These are phyloP conservation scores for Citrullus mucosospermus DNA, from an alignment of 306 rosid species.

Conservation along the genomic window DNA sequence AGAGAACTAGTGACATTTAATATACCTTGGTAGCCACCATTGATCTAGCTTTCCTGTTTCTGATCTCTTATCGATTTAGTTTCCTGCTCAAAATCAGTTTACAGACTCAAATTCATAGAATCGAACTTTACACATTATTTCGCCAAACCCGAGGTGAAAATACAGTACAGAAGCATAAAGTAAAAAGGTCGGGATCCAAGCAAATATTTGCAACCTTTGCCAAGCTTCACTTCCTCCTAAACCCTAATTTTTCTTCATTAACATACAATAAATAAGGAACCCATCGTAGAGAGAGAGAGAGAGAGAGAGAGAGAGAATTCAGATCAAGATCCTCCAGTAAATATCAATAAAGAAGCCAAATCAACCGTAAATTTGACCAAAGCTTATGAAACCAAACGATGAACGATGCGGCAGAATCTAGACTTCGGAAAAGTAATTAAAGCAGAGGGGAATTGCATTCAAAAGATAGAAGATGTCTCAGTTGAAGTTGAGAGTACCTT, in stretches of 20 bases:
- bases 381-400: background rate
- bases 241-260: background rate
- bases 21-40: conserved; percentile 14
- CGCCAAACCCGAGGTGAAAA: background rate
- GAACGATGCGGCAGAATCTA: background rate
- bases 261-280: background rate
- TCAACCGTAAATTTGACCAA: background rate
- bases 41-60: background rate
- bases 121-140: background rate
- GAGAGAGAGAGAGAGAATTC: background rate
- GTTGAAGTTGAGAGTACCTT: background rate
- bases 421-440: background rate
- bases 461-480: background rate
- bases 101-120: background rate
- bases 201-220: background rate
- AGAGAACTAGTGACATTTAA: background rate
- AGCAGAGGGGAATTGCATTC: background rate
- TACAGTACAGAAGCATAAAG: background rate
- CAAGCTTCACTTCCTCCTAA: background rate
- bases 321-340: background rate
- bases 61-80: background rate
- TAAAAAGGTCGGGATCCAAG: background rate
- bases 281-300: background rate
- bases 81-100: background rate
- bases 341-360: background rate